Evolutionary conservation across 805 yeast genomes (phyloP), one percentile per base, ranked within the genome.

Genomic region (Jamesozyma rosinii): DNA sequence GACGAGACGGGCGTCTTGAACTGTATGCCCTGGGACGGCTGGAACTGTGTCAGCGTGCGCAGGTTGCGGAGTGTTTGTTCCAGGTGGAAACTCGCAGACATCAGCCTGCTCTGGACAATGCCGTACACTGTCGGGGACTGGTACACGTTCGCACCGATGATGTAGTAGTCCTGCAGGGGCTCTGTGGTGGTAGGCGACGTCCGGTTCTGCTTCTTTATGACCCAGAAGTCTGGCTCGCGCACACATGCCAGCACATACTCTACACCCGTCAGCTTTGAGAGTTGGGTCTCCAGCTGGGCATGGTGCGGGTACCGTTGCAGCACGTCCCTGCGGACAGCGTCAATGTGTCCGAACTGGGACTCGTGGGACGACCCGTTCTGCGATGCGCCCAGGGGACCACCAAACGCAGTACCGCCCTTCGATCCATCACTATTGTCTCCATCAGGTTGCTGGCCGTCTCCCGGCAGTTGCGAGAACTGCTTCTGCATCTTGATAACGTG

Each of bases 401-500:
- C 34, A 22, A 15, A 15, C 20, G 4, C 6, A 5, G 8, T 35
- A 13, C 6, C n/a, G 13, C 9, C 13, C 21, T 33, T 19, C 17
- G 15, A 24, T 20, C 29, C 33, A 22, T 32, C 20, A 13, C 29
- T 21, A 10, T 36, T 32, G 11, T 15, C 15, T 17, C 33, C 18
- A 9, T 26, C 17, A 11, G 27, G 11, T 24, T 34, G 35, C 14
- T 24, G 24, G 4, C 4, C 15, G 15, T 26, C 41, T 33, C 20
- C 37, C 19, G 35, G 38, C 32, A 31, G 3, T 17, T 41, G 44
- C 2, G 63, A 55, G 71, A 81, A 89, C 61, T 89, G 97, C 46
- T 82, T 75, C 59, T 92, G 99, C 98, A 92, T 92, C 63, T 84
- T 84, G 36, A 94, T 74, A 24, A 86, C 92, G 65, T 90, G 97